Evolutionary conservation across 495 filamentous ascomycete species (phyloP).

Genomic region (Amniculicola lignicola): DNA sequence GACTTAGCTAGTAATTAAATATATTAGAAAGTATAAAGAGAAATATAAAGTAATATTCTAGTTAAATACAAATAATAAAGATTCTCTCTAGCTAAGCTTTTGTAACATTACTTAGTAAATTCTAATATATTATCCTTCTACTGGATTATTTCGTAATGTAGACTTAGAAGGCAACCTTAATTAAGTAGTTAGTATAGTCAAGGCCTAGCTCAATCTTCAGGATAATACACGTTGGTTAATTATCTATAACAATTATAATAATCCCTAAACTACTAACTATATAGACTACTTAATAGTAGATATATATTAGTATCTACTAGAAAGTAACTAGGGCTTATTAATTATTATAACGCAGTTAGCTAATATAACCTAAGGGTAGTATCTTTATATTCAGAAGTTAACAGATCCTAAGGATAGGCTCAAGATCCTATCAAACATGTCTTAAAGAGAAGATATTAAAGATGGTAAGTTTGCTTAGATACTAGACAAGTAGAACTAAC

Average conservation of each 20-base stretch:
- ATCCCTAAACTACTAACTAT: slow-evolving; percentile 22
- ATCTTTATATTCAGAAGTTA: slow-evolving; percentile 18
- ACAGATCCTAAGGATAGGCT: not conserved
- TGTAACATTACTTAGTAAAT: slow-evolving; percentile 6
- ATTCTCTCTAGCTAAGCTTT: slow-evolving; percentile 16
- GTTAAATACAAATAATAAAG: slow-evolving; percentile 18
- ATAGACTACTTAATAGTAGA: slow-evolving; percentile 26
- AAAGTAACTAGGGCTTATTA: slow-evolving; percentile 40
- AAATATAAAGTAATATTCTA: slow-evolving; percentile 20
- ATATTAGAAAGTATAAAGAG: not conserved
- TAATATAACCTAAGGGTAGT: slow-evolving; percentile 33
- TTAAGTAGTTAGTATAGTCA: slow-evolving; percentile 1
- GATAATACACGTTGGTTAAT: slow-evolving; percentile 35
- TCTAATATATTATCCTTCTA: slow-evolving; percentile 7
- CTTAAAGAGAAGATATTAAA: not conserved
- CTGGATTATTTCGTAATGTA: not conserved
- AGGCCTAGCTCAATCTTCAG: slow-evolving; percentile 1
- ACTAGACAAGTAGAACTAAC: not conserved
- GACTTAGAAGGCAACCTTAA: slow-evolving; percentile 2
- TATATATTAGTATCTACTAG: slow-evolving; percentile 39
- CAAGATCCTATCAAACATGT: not conserved
- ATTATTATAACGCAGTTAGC: slow-evolving; percentile 44
- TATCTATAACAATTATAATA: slow-evolving; percentile 32
- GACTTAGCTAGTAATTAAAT: not conserved
- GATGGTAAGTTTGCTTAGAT: not conserved